Evolutionary conservation across 108 stramenopile genomes (phyloP), one percentile per base, ranked within the genome.

Genomic region (Nitzschia sp.): DNA sequence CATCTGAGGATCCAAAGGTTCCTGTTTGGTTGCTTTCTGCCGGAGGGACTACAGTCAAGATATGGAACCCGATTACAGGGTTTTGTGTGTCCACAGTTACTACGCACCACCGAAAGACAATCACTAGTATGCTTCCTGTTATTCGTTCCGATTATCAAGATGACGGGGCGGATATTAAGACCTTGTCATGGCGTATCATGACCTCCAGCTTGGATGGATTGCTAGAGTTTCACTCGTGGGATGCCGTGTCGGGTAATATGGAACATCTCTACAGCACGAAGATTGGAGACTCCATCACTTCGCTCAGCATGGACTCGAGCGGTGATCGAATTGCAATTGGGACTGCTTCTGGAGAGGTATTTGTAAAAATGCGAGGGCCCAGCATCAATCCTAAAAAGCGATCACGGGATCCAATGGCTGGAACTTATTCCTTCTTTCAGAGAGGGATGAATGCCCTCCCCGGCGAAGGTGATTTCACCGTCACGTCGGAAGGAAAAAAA

Each of bases 71-170:
- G 1, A 31, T 87, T 3, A 80, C 85, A 26, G 85, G 87, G 25
- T 34, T 75, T 29, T 89, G 87, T 54, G 46, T 86, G 29, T 66
- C 68, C 23, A 88, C 83, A 13, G 63, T 85, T 54, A 27, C 55
- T 0, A 87, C 91, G 1, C 87, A 81, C 38, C 94, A 95, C 66
- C 80, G 87, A 58, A 95, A 95, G 65, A 95, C 94, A 21, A 89
- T 95, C 31, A 92, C 94, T 9, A 69, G 76, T n/a, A 30, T 95
- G 60, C 79, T 85, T 9, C 45, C 76, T 9, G 76, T 70, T 1
- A 35, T 71, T 17, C 54, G 72, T 23, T 54, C 59, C 1, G 66
- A 78, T 55, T 64, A 77, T 23, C 76, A 85, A 33, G 76, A 69
- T 19, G 74, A 55, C 51, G 35, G 27, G 28, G 53, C 60, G 30